Conservation (phyloP, 352 stramenopile species). For the Blastocystis sp. region DNA sequence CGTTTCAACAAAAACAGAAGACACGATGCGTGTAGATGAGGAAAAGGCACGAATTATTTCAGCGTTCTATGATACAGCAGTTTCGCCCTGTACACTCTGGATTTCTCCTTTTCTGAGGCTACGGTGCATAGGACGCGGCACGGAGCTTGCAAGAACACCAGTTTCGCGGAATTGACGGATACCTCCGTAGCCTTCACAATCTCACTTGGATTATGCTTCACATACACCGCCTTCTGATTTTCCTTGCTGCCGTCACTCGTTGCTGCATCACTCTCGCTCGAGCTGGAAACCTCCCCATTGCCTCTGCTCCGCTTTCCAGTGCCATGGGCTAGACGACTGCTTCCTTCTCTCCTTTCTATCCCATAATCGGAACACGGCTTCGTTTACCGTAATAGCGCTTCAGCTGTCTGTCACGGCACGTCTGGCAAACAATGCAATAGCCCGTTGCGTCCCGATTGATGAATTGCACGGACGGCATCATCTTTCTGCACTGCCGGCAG, state of each 20-base stretch:
- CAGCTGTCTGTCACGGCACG: slow-evolving; percentile 39
- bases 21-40: too few relatives aligned
- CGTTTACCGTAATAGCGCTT: slow-evolving; percentile 43
- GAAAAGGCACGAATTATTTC: too few relatives aligned
- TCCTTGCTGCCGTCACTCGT: too few relatives aligned
- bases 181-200: too few relatives aligned
- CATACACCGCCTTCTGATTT: too few relatives aligned
- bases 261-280: not conserved
- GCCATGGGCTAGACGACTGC: slow-evolving; percentile 19
- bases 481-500: slow-evolving; percentile 61
- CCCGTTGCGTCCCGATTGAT: slow-evolving; percentile 46
- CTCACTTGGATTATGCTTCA: too few relatives aligned
- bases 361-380: not conserved
- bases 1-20: too few relatives aligned
- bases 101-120: not conserved
- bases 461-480: slow-evolving; percentile 39
- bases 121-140: not conserved
- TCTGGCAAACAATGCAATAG: slow-evolving; percentile 66
- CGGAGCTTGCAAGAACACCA: not conserved
- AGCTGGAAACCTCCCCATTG: not conserved
- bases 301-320: not conserved
- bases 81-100: slow-evolving; percentile 41
- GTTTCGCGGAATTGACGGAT: too few relatives aligned
- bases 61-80: slow-evolving; percentile 48
- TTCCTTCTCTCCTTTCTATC: slow-evolving; percentile 49